Conservation (phyloP, 495 filamentous ascomycete genomes). For the Penicillium ochrochloron region DNA sequence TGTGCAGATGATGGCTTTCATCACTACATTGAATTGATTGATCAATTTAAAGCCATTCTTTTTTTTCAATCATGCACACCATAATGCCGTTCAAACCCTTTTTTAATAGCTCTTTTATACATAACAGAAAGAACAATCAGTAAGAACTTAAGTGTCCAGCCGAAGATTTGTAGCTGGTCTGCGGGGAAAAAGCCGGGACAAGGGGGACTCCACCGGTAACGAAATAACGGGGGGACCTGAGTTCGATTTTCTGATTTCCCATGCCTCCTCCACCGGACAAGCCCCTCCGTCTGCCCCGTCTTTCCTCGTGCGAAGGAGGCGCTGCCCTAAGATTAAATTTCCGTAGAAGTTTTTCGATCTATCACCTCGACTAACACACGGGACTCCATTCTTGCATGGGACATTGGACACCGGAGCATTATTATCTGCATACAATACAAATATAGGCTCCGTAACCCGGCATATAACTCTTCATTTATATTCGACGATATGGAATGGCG, state of each 20-base stretch:
- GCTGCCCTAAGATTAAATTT: conserved; percentile 3
- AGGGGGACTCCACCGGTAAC: conserved; percentile 2
- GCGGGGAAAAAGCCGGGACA: conserved; percentile 8
- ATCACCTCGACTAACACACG: conserved; percentile 1
- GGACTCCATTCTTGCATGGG: background rate
- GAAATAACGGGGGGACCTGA: background rate
- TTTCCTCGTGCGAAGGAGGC: conserved; percentile 6
- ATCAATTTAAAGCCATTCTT: background rate
- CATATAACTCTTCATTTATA: background rate
- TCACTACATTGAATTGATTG: background rate
- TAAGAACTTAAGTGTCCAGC: background rate
- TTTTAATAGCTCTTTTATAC: background rate
- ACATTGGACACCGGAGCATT: background rate
- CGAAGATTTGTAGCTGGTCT: background rate
- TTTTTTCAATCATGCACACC: background rate
- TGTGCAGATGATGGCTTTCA: background rate
- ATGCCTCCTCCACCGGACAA: background rate
- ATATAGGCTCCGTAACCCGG: background rate
- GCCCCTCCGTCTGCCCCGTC: conserved; percentile 8
- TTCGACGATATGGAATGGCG: background rate
- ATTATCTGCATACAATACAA: conserved; percentile 1
- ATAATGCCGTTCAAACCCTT: background rate
- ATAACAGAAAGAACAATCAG: background rate
- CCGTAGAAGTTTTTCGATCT: conserved; percentile 1
- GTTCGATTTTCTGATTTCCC: background rate